These are phyloP conservation scores for Pyrus betulifolia DNA, from an alignment of 306 rosid species.

Conservation along the genomic window DNA sequence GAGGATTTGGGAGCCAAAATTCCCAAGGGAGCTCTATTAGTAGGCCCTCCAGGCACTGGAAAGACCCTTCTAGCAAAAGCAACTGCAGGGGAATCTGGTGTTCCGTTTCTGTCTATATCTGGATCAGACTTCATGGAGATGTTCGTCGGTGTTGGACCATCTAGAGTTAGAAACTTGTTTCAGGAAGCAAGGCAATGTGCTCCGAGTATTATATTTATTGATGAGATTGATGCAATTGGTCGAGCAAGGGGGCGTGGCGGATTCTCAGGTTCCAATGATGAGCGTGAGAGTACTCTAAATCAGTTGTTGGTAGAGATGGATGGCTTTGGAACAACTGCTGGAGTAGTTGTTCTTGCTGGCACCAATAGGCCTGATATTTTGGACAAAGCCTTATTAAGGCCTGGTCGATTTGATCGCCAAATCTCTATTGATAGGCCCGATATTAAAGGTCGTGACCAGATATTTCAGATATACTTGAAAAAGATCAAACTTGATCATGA, in stretches of 20 bases:
- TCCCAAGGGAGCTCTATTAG: constrained; percentile 94
- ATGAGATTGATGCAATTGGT: constrained; percentile 97
- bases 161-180: constrained; percentile 93
- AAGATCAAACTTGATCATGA: constrained; percentile 79
- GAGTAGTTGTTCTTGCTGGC: constrained; percentile 97
- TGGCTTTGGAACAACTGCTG: constrained; percentile 91
- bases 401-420: constrained; percentile 94
- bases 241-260: constrained; percentile 98
- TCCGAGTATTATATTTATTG: constrained; percentile 91
- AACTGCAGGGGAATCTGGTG: constrained; percentile 96
- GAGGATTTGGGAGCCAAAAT: constrained; percentile 95
- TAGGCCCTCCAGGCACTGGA: constrained; percentile 98
- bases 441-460: constrained; percentile 84
- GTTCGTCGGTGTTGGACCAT: constrained; percentile 98
- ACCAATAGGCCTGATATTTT: constrained; percentile 95
- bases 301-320: constrained; percentile 98
- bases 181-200: constrained; percentile 94
- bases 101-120: constrained; percentile 87
- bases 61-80: constrained; percentile 98
- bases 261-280: constrained; percentile 76
- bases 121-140: constrained; percentile 97
- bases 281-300: constrained; percentile 95
- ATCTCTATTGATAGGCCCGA: constrained; percentile 77
- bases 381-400: constrained; percentile 88
- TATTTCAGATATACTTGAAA: constrained; percentile 75